Base-by-base conservation (phyloP, 305 asterid species). In the Rubia peregrina region DNA sequence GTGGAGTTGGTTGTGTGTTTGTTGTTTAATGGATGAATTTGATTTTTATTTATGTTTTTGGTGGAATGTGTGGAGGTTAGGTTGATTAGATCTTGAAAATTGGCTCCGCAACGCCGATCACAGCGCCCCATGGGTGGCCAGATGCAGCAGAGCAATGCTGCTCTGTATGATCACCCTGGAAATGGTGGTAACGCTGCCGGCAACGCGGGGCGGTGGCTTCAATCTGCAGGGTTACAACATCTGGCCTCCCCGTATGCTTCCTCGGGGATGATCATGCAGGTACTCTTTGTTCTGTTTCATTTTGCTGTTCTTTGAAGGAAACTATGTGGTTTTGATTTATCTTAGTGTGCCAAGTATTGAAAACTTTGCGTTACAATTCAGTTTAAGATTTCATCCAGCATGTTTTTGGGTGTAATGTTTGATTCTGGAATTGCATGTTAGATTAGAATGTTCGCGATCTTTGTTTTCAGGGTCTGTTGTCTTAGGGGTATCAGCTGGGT, bases 81-180 rank as follows among this genome's bases (percentile, higher is more conserved):
- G 76, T 56, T 33, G 53, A 48, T 74, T 81, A 86, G 89, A 89
- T 88, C 91, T 87, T 85, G 81, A 87, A 89, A 90, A 76, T 91
- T 91, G 99, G 98, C 97, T 86, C 97, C 99, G 30, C 98, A 91
- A 81, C 90, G 91, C 84, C 80, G 97, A 90, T 77, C 85, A 71
- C 94, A 90, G 98, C 91, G 96, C 91, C 98, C 88, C 95, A 85
- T 85, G 85, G 97, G 97, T 88, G 99, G 99, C 92, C 98, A 91
- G 93, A 87, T 87, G 95, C 98, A 94, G 89, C 98, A 85, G 95
- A 87, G 96, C 87, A 84, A 85, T 78, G 88, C 89, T 69, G 90
- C 96, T 71, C 89, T 94, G 83, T 91, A 89, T 65, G 99, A 94
- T 84, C 91, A 88, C 80, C 96, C 85, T 3, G 96, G 87, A 57